Percentiles rank a stretch among this genome's conserved stretches.
Evolutionary conservation across 108 stramenopile genomes (phyloP).

Genomic region (Phaeodactylum tricornutum): DNA sequence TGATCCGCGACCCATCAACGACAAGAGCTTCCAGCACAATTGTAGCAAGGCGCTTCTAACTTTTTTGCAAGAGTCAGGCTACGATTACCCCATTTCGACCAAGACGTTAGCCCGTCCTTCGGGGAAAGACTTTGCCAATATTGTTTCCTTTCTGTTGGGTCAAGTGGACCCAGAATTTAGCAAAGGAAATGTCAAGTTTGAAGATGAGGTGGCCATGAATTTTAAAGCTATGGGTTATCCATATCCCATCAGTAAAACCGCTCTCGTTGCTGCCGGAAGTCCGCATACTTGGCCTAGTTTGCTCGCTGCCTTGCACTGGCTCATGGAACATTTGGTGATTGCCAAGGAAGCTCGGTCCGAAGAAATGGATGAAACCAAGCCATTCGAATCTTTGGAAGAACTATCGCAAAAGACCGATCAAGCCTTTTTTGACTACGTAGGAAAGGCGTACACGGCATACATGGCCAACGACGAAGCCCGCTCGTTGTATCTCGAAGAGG

Average conservation of each 20-base stretch:
- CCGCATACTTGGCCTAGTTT: conserved; percentile 98
- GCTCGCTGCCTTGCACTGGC: conserved; percentile 92
- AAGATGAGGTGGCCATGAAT: conserved; percentile 89
- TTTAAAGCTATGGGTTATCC: conserved; percentile 93
- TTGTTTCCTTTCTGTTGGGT: conserved; percentile 89
- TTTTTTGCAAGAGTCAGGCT: conserved; percentile 58
- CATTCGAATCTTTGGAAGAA: conserved; percentile 44
- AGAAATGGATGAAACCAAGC: conserved; percentile 4
- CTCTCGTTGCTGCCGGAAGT: conserved; percentile 93
- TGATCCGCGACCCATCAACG: conserved; percentile 50
- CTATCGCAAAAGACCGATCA: conserved; percentile 43
- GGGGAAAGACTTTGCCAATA: conserved; percentile 90
- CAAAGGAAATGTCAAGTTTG: conserved; percentile 68
- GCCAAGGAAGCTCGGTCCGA: conserved; percentile 21
- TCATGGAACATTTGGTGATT: conserved; percentile 67
- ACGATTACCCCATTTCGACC: conserved; percentile 58
- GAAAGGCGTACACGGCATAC: conserved; percentile 74
- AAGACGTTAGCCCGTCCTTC: conserved; percentile 82
- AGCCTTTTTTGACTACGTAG: conserved; percentile 79
- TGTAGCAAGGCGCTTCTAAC: conserved; percentile 60
- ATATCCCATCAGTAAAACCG: conserved; percentile 82
- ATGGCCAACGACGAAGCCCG: conserved; percentile 74
- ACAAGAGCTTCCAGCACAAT: conserved; percentile 64
- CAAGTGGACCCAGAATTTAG: conserved; percentile 80
- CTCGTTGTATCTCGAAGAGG: conserved; percentile 51